Evolutionary conservation across 2,329 filamentous ascomycete species (phyloP), one percentile per base, ranked within the genome.

Genomic region (Parastagonospora avenae): DNA sequence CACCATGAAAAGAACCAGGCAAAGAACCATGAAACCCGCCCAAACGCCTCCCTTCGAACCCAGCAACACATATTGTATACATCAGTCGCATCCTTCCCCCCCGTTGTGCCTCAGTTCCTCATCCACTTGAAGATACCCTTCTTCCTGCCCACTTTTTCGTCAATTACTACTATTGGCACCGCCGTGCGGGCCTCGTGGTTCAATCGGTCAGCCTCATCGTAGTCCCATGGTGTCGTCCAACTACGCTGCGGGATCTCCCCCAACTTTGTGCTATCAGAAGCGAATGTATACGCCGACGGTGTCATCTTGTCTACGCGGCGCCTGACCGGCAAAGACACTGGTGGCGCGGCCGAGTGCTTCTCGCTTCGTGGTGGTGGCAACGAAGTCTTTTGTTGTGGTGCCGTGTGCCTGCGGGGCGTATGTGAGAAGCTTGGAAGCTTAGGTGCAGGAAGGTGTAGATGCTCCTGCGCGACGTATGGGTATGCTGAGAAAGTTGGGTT

Each of bases 161-260:
- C 49, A n/a, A 42, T 41, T 11, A 37, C 42, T 3, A 42, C 54
- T 15, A 50, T 35, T 10, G 52, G 46, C 7, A 44, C 38, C 1
- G 58, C 51, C 15, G 53, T 37, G 12, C 44, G 51, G 10, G 39
- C 48, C 53, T 77, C 71, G 4, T 60, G 59, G 48, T 80, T 79
- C 58, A 74, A 55, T 16, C 72, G 60, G 38, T 73, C 74, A 46
- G 76, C 76, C 30, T 69, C 71, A 30, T 74, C 74, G 40, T 72
- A 75, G 46, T 80, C 74, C 48, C 67, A 79, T 5, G 77, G 76
- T 46, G 52, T 66, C 0, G 69, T 66, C 78, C 78, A 79, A 40
- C 73, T 71, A 32, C 73, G 68, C 62, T 77, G 63, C 4, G 78
- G 77, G 5, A 80, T 79, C 56, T 80, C 78, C 37, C 78, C 78